Evolutionary conservation across 139 green algal genomes (phyloP).

Genomic region (Tetradesmus obliquus): DNA sequence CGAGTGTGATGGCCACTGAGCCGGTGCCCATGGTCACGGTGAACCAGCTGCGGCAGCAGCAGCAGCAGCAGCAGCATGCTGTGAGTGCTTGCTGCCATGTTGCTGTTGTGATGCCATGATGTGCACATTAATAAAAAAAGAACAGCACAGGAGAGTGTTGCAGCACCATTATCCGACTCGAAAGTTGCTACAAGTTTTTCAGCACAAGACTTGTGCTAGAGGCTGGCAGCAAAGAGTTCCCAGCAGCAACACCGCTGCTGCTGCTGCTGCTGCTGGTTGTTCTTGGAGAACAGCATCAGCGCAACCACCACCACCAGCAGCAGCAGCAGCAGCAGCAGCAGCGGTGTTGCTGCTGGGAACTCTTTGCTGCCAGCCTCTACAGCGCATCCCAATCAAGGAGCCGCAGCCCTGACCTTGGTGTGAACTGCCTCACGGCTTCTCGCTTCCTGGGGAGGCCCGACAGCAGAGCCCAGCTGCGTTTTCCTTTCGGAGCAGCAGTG

Average conservation of each 20-base stretch:
- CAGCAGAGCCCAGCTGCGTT: not conserved
- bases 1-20: not conserved
- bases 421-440: not conserved
- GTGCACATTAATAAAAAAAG: too few relatives aligned
- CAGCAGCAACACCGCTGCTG: not conserved
- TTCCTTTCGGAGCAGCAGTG: not conserved
- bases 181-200: too few relatives aligned
- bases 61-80: not conserved
- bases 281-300: too few relatives aligned
- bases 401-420: not conserved
- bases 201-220: not conserved
- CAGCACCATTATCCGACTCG: too few relatives aligned
- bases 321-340: too few relatives aligned
- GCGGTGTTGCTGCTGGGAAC: not conserved
- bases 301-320: too few relatives aligned
- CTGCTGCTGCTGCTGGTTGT: too few relatives aligned
- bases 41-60: not conserved
- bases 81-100: not conserved
- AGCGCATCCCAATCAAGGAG: too few relatives aligned
- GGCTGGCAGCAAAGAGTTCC: not conserved
- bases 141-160: too few relatives aligned
- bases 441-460: not conserved
- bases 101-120: too few relatives aligned
- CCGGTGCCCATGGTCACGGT: constrained; percentile 19
- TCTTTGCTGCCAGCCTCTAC: not conserved